phyloP scores from a whole-genome alignment of 164 flowering plant species.

The Stephania japonica region DNA sequence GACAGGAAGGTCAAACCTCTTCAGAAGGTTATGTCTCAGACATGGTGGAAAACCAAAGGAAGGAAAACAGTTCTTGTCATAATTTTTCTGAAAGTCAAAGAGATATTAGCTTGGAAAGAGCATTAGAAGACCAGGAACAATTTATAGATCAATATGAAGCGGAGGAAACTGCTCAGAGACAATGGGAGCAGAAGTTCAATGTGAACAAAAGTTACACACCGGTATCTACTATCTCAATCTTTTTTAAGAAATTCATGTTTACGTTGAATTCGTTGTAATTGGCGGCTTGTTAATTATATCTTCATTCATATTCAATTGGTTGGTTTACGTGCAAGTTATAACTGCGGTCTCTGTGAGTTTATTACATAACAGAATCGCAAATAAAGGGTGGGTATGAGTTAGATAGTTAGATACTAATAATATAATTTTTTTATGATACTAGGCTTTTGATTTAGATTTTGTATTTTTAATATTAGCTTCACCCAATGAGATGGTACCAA shows the following conservation, averaged over 20 bases:
- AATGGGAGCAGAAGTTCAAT: constrained; percentile 80
- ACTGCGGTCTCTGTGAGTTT: neutral
- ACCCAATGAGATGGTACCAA: neutral
- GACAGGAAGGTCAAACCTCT: constrained; percentile 16
- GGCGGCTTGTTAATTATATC: neutral
- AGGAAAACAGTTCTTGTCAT: constrained; percentile 11
- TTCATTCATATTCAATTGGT: neutral
- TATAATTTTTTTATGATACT: neutral
- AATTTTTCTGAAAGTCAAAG: constrained; percentile 20
- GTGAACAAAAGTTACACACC: constrained; percentile 49
- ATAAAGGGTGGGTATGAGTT: neutral
- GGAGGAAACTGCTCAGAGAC: constrained; percentile 83
- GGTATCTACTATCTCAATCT: constrained; percentile 34
- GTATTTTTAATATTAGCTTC: neutral
- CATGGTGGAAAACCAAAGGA: constrained; percentile 18
- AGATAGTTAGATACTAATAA: neutral
- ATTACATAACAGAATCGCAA: neutral
- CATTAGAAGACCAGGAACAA: constrained; percentile 53
- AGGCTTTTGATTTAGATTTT: too few relatives aligned
- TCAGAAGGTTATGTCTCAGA: neutral
- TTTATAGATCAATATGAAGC: constrained; percentile 62
- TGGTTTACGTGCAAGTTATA: neutral
- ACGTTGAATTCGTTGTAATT: neutral
- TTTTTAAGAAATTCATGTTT: neutral
- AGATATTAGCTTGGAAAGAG: constrained; percentile 54